Evolutionary conservation across 23 red algal species (phyloP), one percentile per base, ranked within the genome.

Genomic region (Gracilaria gracilis): DNA sequence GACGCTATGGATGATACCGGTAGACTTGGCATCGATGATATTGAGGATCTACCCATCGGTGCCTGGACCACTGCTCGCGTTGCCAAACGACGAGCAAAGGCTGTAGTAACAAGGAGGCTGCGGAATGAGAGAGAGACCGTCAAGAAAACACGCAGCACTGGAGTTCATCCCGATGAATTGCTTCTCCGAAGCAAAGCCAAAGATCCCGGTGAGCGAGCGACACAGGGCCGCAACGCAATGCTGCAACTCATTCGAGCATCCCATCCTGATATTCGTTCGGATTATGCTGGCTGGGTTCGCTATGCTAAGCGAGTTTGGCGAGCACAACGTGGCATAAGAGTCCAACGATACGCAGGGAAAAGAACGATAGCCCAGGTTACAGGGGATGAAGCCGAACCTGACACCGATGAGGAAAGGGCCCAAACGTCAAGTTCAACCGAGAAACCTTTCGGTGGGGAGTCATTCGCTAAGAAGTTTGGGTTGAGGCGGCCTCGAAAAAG

Each of bases 231-330:
- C 0, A 53, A 78, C 16, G 14, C 70, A 17, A 47, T 86, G 92
- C 46, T 88, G 42, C 46, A 87, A 40, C 82, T 94, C 39, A 40
- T 88, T 27, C 61, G 57, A 35, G 57, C 71, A 37, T 57, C 72
- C 23, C 92, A 72, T 75, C 92, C 92, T 20, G 23, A 67, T 54
- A 87, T 85, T 57, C 69, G 77, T 16, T 53, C 44, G 54, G 92
- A 87, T 87, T 94, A 87, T 57, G 17, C 71, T 40, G 92, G 73
- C 0, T 94, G 92, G 92, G 44, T 94, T 53, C 82, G 92, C 25
- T 81, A 94, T 32, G 92, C 92, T 4, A 94, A 94, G 44, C 66
- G 55, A 20, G 74, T 94, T 29, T 94, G 92, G 92, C 92, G 92
- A 0, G 92, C 92, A 12, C 92, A 94, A 62, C 65, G 92, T 34